Evolutionary conservation across 2,329 filamentous ascomycete species (phyloP), one percentile per base, ranked within the genome.

Genomic region (Fusarium pseudograminearum): DNA sequence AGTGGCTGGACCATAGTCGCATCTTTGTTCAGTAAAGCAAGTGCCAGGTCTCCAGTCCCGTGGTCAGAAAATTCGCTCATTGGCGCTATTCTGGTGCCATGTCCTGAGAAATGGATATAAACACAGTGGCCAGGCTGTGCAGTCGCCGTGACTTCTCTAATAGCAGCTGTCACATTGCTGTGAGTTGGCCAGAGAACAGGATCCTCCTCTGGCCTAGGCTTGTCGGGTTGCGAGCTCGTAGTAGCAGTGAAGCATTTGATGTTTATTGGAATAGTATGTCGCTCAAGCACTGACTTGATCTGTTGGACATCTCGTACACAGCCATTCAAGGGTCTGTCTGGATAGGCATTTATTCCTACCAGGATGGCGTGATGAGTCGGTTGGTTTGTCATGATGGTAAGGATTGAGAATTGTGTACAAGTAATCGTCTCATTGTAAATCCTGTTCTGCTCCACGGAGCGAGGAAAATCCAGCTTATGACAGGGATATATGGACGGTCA

Each of bases 331-430:
- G 46, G 33, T 2, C 22, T 28, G 3, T 34, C 30, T 8, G 56
- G 36, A 24, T 69, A 68, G 8, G 64, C 51, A 22, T 68, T 50
- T 34, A 68, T 65, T 2, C 64, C 66, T 12, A 65, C 52, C 5
- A 69, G 24, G 10, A 68, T 55, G 3, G 52, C 64, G 10, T 69
- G 18, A 12, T 59, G 48, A 9, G 16, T 31, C 10, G 46, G 24
- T 11, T 16, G 5, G 4, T 47, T 14, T 22, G 44, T 14, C 44
- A 47, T 47, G 6, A 22, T 30, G 16, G n/a, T n/a, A n/a, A n/a
- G n/a, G n/a, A n/a, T n/a, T n/a, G n/a, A n/a, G n/a, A n/a, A n/a
- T n/a, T n/a, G n/a, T n/a, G n/a, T n/a, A n/a, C n/a, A n/a, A n/a
- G n/a, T 22, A 31, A 47, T 47, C 16, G 5, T 18, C 3, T 30